A percentile compares a stretch with the other conserved stretches of the same genome.
phyloP scores from a whole-genome alignment of 2,329 filamentous ascomycete species.

The Cadophora luteo-olivacea region DNA sequence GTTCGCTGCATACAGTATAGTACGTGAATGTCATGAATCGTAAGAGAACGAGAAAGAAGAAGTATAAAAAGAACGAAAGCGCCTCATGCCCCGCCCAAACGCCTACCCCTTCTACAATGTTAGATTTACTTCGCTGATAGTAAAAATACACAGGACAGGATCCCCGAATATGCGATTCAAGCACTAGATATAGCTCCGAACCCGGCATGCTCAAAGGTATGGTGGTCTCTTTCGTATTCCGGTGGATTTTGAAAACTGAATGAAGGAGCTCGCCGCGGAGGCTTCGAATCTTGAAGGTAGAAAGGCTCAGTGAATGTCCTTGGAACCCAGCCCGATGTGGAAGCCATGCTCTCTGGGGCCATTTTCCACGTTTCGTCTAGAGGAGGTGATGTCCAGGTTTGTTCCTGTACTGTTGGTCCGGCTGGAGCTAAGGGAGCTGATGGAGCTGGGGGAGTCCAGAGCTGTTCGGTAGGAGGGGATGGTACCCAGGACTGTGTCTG shows the following conservation, averaged over 20 bases:
- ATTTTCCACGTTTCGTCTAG: not conserved
- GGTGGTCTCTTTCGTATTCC: constrained; percentile 6
- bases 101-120: not conserved
- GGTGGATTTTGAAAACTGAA: not conserved
- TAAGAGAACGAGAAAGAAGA: not conserved
- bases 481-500: not conserved
- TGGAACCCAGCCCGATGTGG: not conserved
- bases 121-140: not conserved
- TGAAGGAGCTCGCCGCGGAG: not conserved
- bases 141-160: not conserved
- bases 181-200: constrained; percentile 11
- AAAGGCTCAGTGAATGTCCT: not conserved
- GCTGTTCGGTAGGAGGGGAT: not conserved
- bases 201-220: constrained; percentile 8
- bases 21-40: not conserved
- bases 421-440: not conserved
- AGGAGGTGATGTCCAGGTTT: constrained; percentile 7
- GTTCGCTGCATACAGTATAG: constrained; percentile 13
- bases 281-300: not conserved
- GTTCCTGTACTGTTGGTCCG: not conserved
- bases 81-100: not conserved
- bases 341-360: not conserved
- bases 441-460: constrained; percentile 2
- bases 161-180: not conserved
- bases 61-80: not conserved